Percentiles rank a stretch among this genome's conserved stretches.
These are phyloP conservation scores for Apiosordaria backusii DNA, from an alignment of 495 filamentous ascomycete genomes.

Conservation along the genomic window DNA sequence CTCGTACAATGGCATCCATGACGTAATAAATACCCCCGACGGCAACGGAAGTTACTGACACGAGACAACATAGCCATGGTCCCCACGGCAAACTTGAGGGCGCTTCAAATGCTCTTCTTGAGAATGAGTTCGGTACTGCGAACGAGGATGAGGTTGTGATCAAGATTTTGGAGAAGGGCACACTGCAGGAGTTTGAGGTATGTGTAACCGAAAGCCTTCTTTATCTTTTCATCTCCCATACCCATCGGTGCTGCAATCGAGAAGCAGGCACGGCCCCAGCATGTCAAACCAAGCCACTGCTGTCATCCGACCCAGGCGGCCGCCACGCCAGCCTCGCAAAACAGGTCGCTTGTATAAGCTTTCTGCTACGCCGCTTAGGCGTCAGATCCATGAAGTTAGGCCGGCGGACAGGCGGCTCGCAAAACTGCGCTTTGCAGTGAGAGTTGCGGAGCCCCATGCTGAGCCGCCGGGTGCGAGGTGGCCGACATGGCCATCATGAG, in stretches of 20 bases:
- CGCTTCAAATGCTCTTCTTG: conserved; percentile 68
- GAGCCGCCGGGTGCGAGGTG: conserved; percentile 3
- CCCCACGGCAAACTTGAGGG: conserved; percentile 73
- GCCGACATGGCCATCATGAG: conserved; percentile 7
- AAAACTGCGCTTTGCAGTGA: conserved; percentile 9
- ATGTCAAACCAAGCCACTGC: background rate
- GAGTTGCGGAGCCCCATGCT: background rate
- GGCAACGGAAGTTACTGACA: background rate
- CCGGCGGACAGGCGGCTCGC: conserved; percentile 11
- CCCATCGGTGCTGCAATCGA: background rate
- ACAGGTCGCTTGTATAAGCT: background rate
- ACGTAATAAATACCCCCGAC: conserved; percentile 1
- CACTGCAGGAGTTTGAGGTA: conserved; percentile 64
- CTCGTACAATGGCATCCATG: background rate
- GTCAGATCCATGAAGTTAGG: background rate
- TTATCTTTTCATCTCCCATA: background rate
- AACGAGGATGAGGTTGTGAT: conserved; percentile 73
- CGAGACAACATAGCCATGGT: conserved; percentile 62
- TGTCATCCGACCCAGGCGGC: background rate
- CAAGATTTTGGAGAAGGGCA: conserved; percentile 75
- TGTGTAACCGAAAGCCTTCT: conserved; percentile 25
- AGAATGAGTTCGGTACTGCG: conserved; percentile 82
- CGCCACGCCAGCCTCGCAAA: background rate
- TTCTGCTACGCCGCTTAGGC: background rate
- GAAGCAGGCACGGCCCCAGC: background rate